Evolutionary conservation across 139 green algal genomes (phyloP), one percentile per base, ranked within the genome.

Genomic region (Zygnema circumcarinatum): DNA sequence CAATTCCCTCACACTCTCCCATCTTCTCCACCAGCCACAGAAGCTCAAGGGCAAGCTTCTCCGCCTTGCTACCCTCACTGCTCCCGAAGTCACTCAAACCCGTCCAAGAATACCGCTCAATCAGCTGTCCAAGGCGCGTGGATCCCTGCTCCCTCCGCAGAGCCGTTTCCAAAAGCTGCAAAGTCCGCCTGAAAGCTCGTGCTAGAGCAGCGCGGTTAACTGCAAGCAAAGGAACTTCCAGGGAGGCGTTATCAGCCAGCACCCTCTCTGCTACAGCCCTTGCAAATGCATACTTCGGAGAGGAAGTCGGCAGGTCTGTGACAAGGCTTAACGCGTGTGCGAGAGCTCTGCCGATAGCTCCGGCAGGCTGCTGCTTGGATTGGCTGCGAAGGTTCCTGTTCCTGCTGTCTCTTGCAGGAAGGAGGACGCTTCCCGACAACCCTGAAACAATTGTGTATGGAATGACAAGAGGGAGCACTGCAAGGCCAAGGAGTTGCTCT

Each of bases 11-110:
- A 47, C 74, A 52, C 42, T 52, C 74, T 52, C 47, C 39, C n/a
- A 81, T 47, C 74, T 81, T 81, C 32, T 68, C 39, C 22, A 81
- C 74, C 31, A 81, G 2, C 74, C 74, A 81, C 25, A 81, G 31
- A 31, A 81, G 74, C 32, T 81, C 74, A 29, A 39, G 74, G 32
- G 74, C 42, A 1, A 81, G 74, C n/a, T 81, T 81, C 7, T 81
- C 74, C 32, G 74, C 74, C 16, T 69, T 47, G 47, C 7, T 0
- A 22, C 47, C 31, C 3, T 81, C 74, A n/a, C 1, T 52, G 7
- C 74, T 52, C 16, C 31, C 47, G 16, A 47, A 47, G 1, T 52
- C 74, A 38, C n/a, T 0, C 31, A 81, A 81, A 81, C 74, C 32
- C 32, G 74, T 35, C 47, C 74, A 47, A 68, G 31, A 11, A 81